A percentile compares a stretch with the other conserved stretches of the same genome.
phyloP scores from a whole-genome alignment of 192 early-diverging fungal species.

The Irineochytrium annulatum region DNA sequence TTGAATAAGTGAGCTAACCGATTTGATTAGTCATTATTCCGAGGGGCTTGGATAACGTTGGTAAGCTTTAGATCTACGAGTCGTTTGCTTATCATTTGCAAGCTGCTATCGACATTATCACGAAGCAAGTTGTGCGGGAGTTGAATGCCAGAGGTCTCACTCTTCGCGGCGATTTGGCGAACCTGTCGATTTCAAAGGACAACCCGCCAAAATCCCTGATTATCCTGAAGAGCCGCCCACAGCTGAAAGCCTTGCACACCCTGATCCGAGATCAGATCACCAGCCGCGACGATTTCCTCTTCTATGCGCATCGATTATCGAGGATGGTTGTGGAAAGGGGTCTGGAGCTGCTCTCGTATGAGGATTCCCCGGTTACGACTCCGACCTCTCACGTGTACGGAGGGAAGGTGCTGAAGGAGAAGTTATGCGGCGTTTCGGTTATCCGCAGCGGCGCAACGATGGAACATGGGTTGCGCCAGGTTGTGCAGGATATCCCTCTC shows the following conservation, averaged over 20 bases:
- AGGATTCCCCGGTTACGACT: no score
- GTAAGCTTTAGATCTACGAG: no score
- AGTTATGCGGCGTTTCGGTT: no score
- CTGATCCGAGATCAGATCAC: slow-evolving; percentile 1
- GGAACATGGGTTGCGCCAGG: slow-evolving; percentile 79
- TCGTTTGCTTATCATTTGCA: slow-evolving; percentile 30
- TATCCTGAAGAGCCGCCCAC: slow-evolving; percentile 44
- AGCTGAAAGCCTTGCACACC: slow-evolving; percentile 28
- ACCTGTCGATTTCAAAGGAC: slow-evolving; percentile 8
- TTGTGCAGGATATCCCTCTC: slow-evolving; percentile 73
- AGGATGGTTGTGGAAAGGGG: slow-evolving; percentile 79
- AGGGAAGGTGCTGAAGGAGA: no score
- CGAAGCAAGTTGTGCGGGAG: slow-evolving; percentile 82
- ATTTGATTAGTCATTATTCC: slow-evolving; percentile 71
- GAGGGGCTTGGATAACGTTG: slow-evolving; percentile 79
- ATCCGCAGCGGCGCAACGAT: slow-evolving; percentile 93
- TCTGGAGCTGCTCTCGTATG: no score
- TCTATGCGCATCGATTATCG: slow-evolving; percentile 85
- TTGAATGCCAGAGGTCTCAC: slow-evolving; percentile 62
- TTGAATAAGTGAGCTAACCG: neutral
- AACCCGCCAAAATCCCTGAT: slow-evolving; percentile 35
- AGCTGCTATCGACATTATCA: slow-evolving; percentile 90
- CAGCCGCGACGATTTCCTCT: slow-evolving; percentile 86
- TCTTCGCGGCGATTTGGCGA: slow-evolving; percentile 25
- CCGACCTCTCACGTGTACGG: no score